These are phyloP conservation scores for Fusarium graminum DNA, from an alignment of 2,329 filamentous ascomycete species.

Conservation along the genomic window DNA sequence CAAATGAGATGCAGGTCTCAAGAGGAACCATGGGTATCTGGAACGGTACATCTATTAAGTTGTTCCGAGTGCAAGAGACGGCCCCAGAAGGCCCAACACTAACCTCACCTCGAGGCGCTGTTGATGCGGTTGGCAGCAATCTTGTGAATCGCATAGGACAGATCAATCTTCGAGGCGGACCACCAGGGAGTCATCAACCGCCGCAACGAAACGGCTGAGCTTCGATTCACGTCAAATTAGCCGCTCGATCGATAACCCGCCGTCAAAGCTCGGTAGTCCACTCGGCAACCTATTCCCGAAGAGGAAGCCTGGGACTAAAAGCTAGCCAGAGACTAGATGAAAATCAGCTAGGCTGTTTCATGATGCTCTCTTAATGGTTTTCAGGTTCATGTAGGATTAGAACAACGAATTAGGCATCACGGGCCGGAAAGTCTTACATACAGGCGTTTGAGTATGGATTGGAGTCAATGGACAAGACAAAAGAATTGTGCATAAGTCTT, in stretches of 20 bases:
- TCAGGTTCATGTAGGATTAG: conserved; percentile 22
- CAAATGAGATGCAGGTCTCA: conserved; percentile 86
- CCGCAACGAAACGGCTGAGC: conserved; percentile 36
- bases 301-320: conserved; percentile 8
- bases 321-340: conserved; percentile 19
- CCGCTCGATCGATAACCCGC: conserved; percentile 11
- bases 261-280: conserved; percentile 6
- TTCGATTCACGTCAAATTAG: neutral
- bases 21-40: conserved; percentile 92
- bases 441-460: conserved; percentile 32
- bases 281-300: conserved; percentile 12
- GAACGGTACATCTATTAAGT: conserved; percentile 88
- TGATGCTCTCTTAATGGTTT: conserved; percentile 13
- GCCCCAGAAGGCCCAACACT: conserved; percentile 83
- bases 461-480: conserved; percentile 15
- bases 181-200: conserved; percentile 42
- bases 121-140: conserved; percentile 92
- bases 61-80: conserved; percentile 91
- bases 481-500: conserved; percentile 5
- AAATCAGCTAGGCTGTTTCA: conserved; percentile 29
- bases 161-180: conserved; percentile 74
- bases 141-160: conserved; percentile 88
- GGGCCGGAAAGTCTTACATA: conserved; percentile 21
- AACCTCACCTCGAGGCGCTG: conserved; percentile 86
- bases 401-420: conserved; percentile 11